Evolutionary conservation across 441 rosid species (phyloP), one percentile per base, ranked within the genome.

Genomic region (Dalechampia spathulata): DNA sequence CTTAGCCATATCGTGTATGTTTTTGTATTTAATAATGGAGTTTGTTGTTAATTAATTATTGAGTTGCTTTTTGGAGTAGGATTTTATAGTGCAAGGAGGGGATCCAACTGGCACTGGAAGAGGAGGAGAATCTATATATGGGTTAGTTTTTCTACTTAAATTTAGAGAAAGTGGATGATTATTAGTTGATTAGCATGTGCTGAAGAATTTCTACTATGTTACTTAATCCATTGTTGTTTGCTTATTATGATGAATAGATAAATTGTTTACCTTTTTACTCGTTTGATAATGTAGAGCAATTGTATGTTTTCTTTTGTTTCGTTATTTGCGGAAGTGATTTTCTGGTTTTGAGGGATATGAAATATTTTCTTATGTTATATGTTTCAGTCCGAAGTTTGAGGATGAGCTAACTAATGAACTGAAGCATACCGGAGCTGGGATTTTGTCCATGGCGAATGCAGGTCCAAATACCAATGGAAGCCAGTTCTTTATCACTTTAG

Each of bases 81-180:
- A 85, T 71, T 93, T 93, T 73, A 85, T 93, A 13, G 93, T 93
- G 62, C 97, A 93, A 83, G 95, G 99, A 63, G 99, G 99, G 20
- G 97, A 93, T 78, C 99, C 97, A 41, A 93, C 99, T 0, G 99
- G 95, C 41, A 90, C 99, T 49, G 99, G 99, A 64, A 83, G 90
- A 61, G 97, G 97, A 32, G 96, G 97, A 59, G 82, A 87, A 70
- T 89, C 97, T 59, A 89, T 87, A 27, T 92, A 89, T 44, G 98
- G 95, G 96, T 92, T 75, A 65, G 54, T 42, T 32, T 60, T 34
- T 17, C 2, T 20, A 13, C 8, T 23, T 2, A 30, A 44, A 15
- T 2, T 39, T 39, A 3, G 1, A 14, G 14, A 13, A 7, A 16
- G 16, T 57, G n/a, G 41, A 32, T 30, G 7, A 21, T 56, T 10